These are phyloP conservation scores for Ustilago lituana DNA, from an alignment of 1,284 basidiomycete genomes.

Conservation along the genomic window DNA sequence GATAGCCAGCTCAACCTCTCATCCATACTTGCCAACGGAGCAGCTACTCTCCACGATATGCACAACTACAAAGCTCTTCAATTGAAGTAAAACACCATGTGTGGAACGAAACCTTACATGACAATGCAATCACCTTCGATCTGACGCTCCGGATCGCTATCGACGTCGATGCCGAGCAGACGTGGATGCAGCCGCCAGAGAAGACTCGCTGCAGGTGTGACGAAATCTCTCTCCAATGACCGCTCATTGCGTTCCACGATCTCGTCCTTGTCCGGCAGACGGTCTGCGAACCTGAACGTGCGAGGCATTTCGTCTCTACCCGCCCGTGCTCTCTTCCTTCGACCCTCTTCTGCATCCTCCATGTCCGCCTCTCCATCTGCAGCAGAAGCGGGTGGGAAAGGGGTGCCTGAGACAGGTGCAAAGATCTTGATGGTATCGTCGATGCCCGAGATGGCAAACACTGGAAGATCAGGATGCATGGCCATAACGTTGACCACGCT, in stretches of 20 bases:
- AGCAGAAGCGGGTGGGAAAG: conserved; percentile 8
- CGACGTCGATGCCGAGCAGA: conserved; percentile 1
- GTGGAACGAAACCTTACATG: conserved; percentile 4
- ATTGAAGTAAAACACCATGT: neutral
- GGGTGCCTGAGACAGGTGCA: conserved; percentile 70
- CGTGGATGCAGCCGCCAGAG: conserved; percentile 19
- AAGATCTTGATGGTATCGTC: conserved; percentile 88
- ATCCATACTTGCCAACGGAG: too few species aligned
- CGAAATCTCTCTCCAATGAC: neutral
- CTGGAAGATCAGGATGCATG: conserved; percentile 80
- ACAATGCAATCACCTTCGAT: conserved; percentile 11
- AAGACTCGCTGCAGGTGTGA: conserved; percentile 6
- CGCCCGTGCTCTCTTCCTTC: conserved; percentile 1
- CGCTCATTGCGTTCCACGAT: conserved; percentile 14
- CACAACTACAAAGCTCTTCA: neutral
- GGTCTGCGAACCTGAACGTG: conserved; percentile 10
- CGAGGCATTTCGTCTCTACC: neutral
- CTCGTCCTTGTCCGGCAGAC: conserved; percentile 24
- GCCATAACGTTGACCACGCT: conserved; percentile 80
- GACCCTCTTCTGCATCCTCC: neutral
- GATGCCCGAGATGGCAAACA: conserved; percentile 87
- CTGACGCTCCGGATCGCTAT: conserved; percentile 9
- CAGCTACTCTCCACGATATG: too few species aligned
- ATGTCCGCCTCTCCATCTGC: neutral
- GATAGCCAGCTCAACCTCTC: too few species aligned